Evolutionary conservation across 495 filamentous ascomycete species (phyloP), one percentile per base, ranked within the genome.

Genomic region (Copromyces sp.): DNA sequence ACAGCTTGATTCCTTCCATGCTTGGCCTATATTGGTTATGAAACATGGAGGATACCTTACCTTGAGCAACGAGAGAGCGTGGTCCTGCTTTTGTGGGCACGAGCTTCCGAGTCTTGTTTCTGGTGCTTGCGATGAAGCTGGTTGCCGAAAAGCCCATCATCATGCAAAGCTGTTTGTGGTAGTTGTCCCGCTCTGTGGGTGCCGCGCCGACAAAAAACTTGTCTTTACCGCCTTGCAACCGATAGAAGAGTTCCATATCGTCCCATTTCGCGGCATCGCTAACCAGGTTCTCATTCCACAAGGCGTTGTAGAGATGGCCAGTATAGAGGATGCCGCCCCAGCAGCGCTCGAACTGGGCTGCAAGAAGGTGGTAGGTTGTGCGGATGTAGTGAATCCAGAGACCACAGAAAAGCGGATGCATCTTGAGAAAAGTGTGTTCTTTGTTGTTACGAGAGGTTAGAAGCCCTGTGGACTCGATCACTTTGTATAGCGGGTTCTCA

Each of bases 291-390:
- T 71, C 40, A 32, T 44, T 39, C 24, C 39, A 35, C 16, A 71
- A 53, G n/a, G 70, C 70, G 24, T 71, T 71, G 45, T 71, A 71
- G 24, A 71, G 70, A 38, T 71, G 70, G 8, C 70, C 70, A 32
- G 70, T 53, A 29, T 71, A 71, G 24, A 71, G 44, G 70, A 71
- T 71, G 35, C 70, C 45, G 37, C 70, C 70, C 45, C 45, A 71
- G 9, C 29, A 32, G 44, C 29, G n/a, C 42, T 71, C 53, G 44
- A 71, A 44, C 35, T 44, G 29, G 32, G 37, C 6, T 17, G 42
- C 70, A 20, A 29, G 14, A 16, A 59, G 70, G 20, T 71, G 70
- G 4, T 59, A 53, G 32, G 16, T 32, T 14, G 20, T 53, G 29
- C 70, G 70, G 14, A 71, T 59, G 24, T 71, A 44, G 37, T 44